Base-by-base conservation (phyloP, 495 filamentous ascomycete genomes). In the Neurospora africana region DNA sequence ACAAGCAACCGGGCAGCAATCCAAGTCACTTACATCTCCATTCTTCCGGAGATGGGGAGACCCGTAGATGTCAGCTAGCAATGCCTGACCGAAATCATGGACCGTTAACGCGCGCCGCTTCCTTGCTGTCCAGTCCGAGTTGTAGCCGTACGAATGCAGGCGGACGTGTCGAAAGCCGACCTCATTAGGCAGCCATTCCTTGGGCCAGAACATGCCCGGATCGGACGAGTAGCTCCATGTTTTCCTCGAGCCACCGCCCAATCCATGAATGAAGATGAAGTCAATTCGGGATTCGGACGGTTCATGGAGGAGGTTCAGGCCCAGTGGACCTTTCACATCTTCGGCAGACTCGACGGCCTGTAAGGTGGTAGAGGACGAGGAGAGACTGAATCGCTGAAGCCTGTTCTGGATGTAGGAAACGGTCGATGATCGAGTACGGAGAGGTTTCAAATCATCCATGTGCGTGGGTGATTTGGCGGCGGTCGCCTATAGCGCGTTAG, bases 101-200 rank as follows among this genome's bases (percentile, higher is more conserved):
- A 80, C 71, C n/a, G 58, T 76, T 21, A 79, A 47, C 15, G n/a
- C 35, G 68, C 72, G 77, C 8, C 65, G 69, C 35, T 74, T 67
- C 8, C 39, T 58, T 30, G 69, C 71, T 4, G 69, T 69, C 74
- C 77, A 79, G 43, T 80, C 76, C 23, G 78, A 74, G 68, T 78
- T 69, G 71, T 79, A 81, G 23, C 79, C 79, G 43, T 70, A 81
- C 39, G 71, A 80, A 68, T 78, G 76, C 21, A 80, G 75, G 39
- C 79, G 77, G 17, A 75, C 78, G 69, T 75, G 68, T 35, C 47
- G 37, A 40, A 81, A 79, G 5, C 61, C 78, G 3, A 74, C 41
- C 9, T 81, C 78, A 5, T 36, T 69, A 1, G 78, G 78, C 19
- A 81, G 76, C 79, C 79, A 81, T 67, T 79, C 78, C 35, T 74